phyloP scores from a whole-genome alignment of 139 green algal genomes.

The Chlamydomonas sphaeroides region DNA sequence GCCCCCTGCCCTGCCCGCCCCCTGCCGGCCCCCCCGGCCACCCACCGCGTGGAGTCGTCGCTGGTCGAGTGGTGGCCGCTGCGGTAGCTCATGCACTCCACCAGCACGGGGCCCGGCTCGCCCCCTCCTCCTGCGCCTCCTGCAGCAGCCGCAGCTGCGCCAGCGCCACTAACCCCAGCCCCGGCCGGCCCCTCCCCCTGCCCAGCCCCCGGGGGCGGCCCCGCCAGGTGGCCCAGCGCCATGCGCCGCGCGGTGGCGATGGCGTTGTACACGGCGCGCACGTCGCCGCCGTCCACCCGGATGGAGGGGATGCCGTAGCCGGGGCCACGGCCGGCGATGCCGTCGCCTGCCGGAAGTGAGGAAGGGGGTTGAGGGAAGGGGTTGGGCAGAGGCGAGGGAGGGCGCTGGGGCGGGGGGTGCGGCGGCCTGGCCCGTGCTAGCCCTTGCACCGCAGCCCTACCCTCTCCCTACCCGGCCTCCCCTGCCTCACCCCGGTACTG shows the following conservation, averaged over 20 bases:
- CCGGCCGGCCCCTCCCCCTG: too few species aligned
- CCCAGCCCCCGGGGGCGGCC: too few species aligned
- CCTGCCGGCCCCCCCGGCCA: neutral
- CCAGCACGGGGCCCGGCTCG: conserved; percentile 70
- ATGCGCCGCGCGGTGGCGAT: conserved; percentile 63
- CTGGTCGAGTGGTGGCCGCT: conserved; percentile 77
- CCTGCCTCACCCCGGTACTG: conserved; percentile 87
- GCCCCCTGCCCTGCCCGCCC: neutral
- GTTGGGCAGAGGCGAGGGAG: too few species aligned
- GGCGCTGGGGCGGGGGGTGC: too few species aligned
- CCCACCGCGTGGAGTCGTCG: conserved; percentile 21
- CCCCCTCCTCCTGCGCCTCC: conserved; percentile 27
- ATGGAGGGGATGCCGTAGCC: conserved; percentile 85
- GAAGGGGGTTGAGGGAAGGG: too few species aligned
- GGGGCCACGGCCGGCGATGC: conserved; percentile 79
- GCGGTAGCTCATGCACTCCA: conserved; percentile 92
- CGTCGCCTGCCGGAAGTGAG: conserved; percentile 84
- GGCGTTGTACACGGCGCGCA: conserved; percentile 85
- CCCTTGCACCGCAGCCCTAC: too few species aligned
- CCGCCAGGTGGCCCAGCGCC: conserved; percentile 24
- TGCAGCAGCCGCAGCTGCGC: too few species aligned
- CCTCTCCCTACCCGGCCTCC: too few species aligned
- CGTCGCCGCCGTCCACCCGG: conserved; percentile 92
- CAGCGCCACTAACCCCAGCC: too few species aligned
- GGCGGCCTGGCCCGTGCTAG: too few species aligned